A percentile compares a stretch with the other conserved stretches of the same genome.
These are phyloP conservation scores for Pseudonitzschia multiseries DNA, from an alignment of 108 stramenopile genomes.

Conservation along the genomic window DNA sequence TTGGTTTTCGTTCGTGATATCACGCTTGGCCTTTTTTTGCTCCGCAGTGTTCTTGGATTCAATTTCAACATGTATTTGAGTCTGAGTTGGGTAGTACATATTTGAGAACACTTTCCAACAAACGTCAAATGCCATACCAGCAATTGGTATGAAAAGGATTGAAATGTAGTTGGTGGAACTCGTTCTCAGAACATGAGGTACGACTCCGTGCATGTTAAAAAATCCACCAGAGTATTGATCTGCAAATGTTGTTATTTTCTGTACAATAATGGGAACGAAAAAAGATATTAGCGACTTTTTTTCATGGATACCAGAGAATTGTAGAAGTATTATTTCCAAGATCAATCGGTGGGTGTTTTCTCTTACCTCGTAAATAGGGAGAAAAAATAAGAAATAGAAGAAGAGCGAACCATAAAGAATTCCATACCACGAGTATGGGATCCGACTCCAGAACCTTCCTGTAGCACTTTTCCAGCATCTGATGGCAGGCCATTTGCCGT, in stretches of 20 bases:
- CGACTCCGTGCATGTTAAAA: not conserved
- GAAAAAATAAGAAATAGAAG: constrained; percentile 62
- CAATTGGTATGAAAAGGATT: constrained; percentile 60
- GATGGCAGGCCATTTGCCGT: constrained; percentile 64
- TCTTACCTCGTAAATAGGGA: constrained; percentile 58
- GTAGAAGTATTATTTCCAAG: not conserved
- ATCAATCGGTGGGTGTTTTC: not conserved
- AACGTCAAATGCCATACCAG: constrained; percentile 72
- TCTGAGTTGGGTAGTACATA: constrained; percentile 84
- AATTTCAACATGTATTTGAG: constrained; percentile 84
- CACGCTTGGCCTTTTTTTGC: not conserved
- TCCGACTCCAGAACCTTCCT: constrained; percentile 54
- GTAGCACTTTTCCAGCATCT: constrained; percentile 46
- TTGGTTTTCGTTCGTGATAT: not conserved
- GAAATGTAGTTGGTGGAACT: constrained; percentile 74
- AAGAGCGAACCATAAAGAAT: constrained; percentile 55
- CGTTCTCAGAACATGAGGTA: constrained; percentile 55
- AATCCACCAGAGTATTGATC: not conserved
- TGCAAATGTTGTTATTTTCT: not conserved
- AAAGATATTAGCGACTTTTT: not conserved
- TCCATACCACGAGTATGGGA: constrained; percentile 74
- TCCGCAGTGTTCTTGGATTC: constrained; percentile 28
- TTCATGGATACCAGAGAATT: too few relatives aligned
- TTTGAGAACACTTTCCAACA: constrained; percentile 73
- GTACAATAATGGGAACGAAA: not conserved